These are phyloP conservation scores for Straminergon stramineum DNA, from an alignment of 225 moss, liverwort and hornwort species.

Conservation along the genomic window DNA sequence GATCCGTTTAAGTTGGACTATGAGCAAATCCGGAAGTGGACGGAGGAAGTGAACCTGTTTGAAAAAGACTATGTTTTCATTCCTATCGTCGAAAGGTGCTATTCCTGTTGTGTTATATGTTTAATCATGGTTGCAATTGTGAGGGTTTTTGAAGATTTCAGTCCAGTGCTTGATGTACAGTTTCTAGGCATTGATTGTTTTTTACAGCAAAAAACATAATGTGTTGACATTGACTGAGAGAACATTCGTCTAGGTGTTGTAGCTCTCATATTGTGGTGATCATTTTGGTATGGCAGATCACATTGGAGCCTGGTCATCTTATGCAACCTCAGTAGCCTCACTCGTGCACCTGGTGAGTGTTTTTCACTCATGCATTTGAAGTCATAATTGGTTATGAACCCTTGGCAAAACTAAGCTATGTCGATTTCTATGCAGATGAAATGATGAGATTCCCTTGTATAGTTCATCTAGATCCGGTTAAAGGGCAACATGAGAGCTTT, in stretches of 20 bases:
- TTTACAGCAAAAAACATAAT: too few species aligned
- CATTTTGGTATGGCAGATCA: too few species aligned
- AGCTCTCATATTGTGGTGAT: too few species aligned
- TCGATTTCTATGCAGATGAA: not conserved
- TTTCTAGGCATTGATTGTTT: too few species aligned
- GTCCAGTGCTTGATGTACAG: too few species aligned
- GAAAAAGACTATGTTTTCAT: not conserved
- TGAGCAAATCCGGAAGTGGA: not conserved
- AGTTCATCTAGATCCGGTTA: constrained; percentile 3
- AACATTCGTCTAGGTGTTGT: too few species aligned
- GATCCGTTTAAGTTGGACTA: not conserved
- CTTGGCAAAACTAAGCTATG: not conserved
- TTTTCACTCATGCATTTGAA: too few species aligned
- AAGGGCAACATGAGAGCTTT: not conserved
- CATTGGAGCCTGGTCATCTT: too few species aligned
- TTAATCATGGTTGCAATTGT: not conserved
- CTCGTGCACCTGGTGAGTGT: too few species aligned
- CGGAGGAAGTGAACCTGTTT: not conserved
- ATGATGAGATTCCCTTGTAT: not conserved
- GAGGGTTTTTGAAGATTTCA: not conserved
- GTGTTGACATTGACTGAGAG: too few species aligned
- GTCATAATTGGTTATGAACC: too few species aligned
- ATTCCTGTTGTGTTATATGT: not conserved
- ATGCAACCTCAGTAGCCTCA: too few species aligned
- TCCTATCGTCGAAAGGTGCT: not conserved